phyloP scores from a whole-genome alignment of 257 asterid species.

The Vinca minor region DNA sequence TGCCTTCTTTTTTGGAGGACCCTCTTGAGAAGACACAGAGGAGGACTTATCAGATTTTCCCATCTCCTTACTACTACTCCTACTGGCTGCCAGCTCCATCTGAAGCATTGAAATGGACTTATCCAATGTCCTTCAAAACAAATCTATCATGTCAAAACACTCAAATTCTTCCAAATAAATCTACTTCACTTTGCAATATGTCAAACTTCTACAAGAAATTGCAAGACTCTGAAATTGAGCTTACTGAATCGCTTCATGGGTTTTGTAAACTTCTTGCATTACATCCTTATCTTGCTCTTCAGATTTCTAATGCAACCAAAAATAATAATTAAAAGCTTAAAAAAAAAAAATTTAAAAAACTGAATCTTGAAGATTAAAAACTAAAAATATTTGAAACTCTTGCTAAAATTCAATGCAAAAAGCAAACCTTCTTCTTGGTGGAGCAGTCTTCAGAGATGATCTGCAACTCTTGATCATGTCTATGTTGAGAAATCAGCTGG shows the following conservation, averaged over 20 bases:
- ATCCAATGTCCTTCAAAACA: conserved; percentile 57
- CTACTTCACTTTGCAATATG: background rate
- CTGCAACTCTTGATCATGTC: conserved; percentile 87
- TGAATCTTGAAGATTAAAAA: no score
- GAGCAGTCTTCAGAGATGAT: conserved; percentile 74
- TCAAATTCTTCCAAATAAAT: background rate
- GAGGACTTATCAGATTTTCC: conserved; percentile 27
- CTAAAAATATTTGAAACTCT: no score
- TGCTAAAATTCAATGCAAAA: no score
- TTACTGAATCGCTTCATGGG: conserved; percentile 95
- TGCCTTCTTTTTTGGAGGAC: conserved; percentile 58
- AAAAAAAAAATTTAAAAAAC: background rate
- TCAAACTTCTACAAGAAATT: background rate
- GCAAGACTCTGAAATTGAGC: conserved; percentile 18
- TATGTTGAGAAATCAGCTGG: conserved; percentile 68
- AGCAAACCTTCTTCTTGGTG: conserved; percentile 33
- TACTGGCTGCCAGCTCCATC: conserved; percentile 82
- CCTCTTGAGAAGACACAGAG: conserved; percentile 29
- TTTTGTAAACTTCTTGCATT: conserved; percentile 82
- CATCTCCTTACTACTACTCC: conserved; percentile 46
- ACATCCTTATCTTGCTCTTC: conserved; percentile 68
- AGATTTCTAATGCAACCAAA: conserved; percentile 43
- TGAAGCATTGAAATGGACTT: conserved; percentile 90
- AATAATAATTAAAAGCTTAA: conserved; percentile 13
- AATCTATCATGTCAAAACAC: conserved; percentile 9